Percentiles rank a stretch among this genome's conserved stretches.
These are phyloP conservation scores for Tylopilus balloui DNA, from an alignment of 768 basidiomycete genomes.

Conservation along the genomic window DNA sequence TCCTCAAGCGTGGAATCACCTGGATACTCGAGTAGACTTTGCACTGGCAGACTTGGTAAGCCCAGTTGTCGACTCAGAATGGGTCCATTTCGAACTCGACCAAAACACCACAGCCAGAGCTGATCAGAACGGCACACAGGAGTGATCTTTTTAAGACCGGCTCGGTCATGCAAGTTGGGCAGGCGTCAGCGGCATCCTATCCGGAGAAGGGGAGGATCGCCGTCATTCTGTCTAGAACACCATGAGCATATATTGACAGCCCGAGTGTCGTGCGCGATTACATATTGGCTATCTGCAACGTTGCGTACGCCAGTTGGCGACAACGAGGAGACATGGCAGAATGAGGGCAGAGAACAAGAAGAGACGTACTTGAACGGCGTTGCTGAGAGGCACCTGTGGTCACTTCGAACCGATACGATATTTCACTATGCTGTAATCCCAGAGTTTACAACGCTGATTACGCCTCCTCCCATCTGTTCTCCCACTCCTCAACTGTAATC, in stretches of 20 bases:
- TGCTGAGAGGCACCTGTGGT: neutral
- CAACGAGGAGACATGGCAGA: neutral
- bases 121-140: neutral
- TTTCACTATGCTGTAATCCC: too few relatives aligned
- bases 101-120: conserved; percentile 1
- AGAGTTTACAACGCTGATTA: too few relatives aligned
- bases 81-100: conserved; percentile 18
- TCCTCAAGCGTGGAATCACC: conserved; percentile 14
- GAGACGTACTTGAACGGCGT: neutral
- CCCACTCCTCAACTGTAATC: conserved; percentile 43
- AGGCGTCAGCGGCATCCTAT: neutral
- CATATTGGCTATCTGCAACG: neutral
- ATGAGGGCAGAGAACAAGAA: neutral
- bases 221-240: conserved; percentile 5
- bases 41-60: neutral
- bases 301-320: neutral
- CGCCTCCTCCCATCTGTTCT: conserved; percentile 14
- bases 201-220: conserved; percentile 3
- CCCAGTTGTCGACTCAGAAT: neutral
- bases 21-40: conserved; percentile 11
- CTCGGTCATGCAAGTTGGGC: neutral
- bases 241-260: neutral
- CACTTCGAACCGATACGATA: neutral
- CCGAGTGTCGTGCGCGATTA: neutral
- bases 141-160: neutral